Percentiles rank a stretch among this genome's conserved stretches.
Evolutionary conservation across 129 eudicot species (phyloP).

Genomic region (Ambrosia trifida): DNA sequence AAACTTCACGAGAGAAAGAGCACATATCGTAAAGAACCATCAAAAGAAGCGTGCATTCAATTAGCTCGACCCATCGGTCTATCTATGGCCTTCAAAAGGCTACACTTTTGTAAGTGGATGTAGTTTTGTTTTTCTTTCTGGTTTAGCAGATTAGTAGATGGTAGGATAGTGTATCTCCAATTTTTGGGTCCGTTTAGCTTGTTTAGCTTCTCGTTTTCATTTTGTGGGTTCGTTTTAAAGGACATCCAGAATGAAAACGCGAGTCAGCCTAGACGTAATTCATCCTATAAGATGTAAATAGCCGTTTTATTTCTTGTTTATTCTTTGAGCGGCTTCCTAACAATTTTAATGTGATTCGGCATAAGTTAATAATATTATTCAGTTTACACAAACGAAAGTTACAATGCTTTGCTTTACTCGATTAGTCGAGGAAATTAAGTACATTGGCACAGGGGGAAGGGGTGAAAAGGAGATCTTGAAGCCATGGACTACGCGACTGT

Average conservation of each 20-base stretch:
- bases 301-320: conserved; percentile 21
- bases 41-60: background rate
- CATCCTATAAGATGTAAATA: conserved; percentile 26
- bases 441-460: conserved; percentile 46
- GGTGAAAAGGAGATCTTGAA: conserved; percentile 51
- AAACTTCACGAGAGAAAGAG: conserved; percentile 40
- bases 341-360: conserved; percentile 15
- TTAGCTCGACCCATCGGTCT: conserved; percentile 15
- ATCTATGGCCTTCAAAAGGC: conserved; percentile 18
- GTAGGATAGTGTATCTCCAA: conserved; percentile 19
- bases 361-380: conserved; percentile 20
- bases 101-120: conserved; percentile 37
- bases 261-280: conserved; percentile 4
- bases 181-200: conserved; percentile 21
- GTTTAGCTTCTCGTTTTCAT: conserved; percentile 20
- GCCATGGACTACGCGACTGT: conserved; percentile 70
- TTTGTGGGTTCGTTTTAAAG: background rate
- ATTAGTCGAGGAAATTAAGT: conserved; percentile 40
- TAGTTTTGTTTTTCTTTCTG: conserved; percentile 28
- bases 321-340: conserved; percentile 24
- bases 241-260: conserved; percentile 20
- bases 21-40: conserved; percentile 22
- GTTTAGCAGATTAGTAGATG: conserved; percentile 27
- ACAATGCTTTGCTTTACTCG: background rate
- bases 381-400: conserved; percentile 6